phyloP scores from a whole-genome alignment of 192 early-diverging fungal species.

The Coemansia sp. region DNA sequence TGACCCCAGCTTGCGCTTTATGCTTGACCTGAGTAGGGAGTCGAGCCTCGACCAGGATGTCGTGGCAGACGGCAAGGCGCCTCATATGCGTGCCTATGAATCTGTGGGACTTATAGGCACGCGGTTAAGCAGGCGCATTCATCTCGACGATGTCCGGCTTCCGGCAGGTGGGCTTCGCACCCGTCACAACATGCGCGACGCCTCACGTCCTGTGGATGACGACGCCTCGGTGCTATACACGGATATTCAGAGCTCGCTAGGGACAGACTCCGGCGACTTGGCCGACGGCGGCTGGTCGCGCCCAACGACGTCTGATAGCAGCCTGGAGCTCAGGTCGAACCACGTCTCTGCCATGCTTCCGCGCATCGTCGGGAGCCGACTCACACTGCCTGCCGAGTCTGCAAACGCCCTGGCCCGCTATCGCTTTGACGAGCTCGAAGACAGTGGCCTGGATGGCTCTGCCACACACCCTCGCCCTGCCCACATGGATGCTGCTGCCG shows the following conservation, averaged over 20 bases:
- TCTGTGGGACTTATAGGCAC: not conserved
- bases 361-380: slow-evolving; percentile 42
- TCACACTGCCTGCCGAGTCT: slow-evolving; percentile 38
- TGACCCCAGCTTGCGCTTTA: slow-evolving; percentile 25
- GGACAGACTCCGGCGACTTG: not conserved
- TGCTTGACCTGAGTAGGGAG: slow-evolving; percentile 31
- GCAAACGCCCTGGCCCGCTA: slow-evolving; percentile 37
- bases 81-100: not conserved
- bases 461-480: not conserved
- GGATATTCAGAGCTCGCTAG: not conserved
- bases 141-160: slow-evolving; percentile 42
- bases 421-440: slow-evolving; percentile 43
- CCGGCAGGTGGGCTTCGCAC: slow-evolving; percentile 38
- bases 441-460: slow-evolving; percentile 1
- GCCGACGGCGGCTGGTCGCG: slow-evolving; percentile 32
- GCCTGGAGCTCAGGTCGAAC: slow-evolving; percentile 19
- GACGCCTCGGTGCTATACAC: not conserved
- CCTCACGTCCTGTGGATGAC: not conserved
- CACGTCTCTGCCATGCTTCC: slow-evolving; percentile 49
- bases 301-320: slow-evolving; percentile 34
- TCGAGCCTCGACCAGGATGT: slow-evolving; percentile 30
- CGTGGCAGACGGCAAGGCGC: not conserved
- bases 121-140: slow-evolving; percentile 25
- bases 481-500: not conserved
- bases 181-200: slow-evolving; percentile 15